Evolutionary conservation across 2,329 filamentous ascomycete species (phyloP), one percentile per base, ranked within the genome.

Genomic region (Sarocladiaceae sp.): DNA sequence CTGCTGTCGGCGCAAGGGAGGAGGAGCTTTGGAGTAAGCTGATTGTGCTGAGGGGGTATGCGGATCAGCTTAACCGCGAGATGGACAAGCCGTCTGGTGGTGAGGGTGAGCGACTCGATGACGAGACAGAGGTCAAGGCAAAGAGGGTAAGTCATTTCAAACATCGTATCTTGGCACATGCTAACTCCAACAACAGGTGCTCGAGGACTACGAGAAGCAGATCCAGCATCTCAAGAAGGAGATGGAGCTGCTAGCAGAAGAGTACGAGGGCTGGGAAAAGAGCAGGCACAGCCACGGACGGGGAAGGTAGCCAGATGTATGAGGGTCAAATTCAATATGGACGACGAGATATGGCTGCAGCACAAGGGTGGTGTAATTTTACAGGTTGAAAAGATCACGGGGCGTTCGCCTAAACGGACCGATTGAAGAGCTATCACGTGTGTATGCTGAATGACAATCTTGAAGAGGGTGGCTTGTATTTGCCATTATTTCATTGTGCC

Each of bases 11-110:
- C 33, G 88, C 88, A 2, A 76, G 88, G 58, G 86, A 90, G 64
- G 90, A 94, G 68, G 89, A 94, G 72, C 83, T 94, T 40, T 94
- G 89, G 89, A 90, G 88, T 57, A 76, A 89, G 42, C 80, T 94
- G 71, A 86, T 91, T 47, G 80, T 86, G 33, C 73, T 94, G 46
- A 77, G 87, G 57, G 87, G 88, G 55, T 83, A 90, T 58, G 86
- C 87, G 20, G 82, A 86, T 58, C 79, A 83, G 60, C 69, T 95
- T 59, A 86, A 86, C 62, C 82, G 81, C 60, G 88, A 94, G 72
- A 77, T 90, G 53, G 87, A 86, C 64, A 85, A 83, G 70, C 74
- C 85, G 52, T 80, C 83, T 2, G 71, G 75, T 23, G 72, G 76
- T 51, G 76, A 80, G 35, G 72, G 74, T 15, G 78, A 80, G 29